A percentile compares a stretch with the other conserved stretches of the same genome.
Evolutionary conservation across 2,329 filamentous ascomycete genomes (phyloP).

Genomic region (Fusarium nisikadoi): DNA sequence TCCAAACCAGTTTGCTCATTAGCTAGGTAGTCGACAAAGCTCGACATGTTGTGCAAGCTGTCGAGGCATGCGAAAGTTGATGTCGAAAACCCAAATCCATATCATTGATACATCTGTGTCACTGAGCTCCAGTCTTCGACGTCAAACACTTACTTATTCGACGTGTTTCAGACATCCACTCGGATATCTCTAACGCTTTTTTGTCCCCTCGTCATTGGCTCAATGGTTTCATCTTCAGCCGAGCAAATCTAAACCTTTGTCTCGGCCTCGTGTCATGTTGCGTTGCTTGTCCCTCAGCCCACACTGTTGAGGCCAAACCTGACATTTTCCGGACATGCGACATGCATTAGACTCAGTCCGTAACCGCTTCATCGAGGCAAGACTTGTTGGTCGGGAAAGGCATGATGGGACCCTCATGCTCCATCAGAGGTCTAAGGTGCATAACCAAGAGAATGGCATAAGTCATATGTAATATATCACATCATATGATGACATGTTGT

Average conservation of each 20-base stretch:
- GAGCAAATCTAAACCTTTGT: constrained; percentile 28
- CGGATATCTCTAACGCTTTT: constrained; percentile 21
- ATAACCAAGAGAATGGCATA: constrained; percentile 24
- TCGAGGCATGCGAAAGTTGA: background rate
- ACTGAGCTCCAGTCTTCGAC: constrained; percentile 10
- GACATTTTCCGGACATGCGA: constrained; percentile 12
- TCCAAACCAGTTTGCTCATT: background rate
- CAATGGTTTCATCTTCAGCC: constrained; percentile 13
- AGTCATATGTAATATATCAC: constrained; percentile 23
- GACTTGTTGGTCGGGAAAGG: background rate
- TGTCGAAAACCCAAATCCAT: constrained; percentile 1
- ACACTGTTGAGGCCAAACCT: constrained; percentile 15
- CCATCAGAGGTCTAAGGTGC: constrained; percentile 21
- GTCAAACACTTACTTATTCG: constrained; percentile 17
- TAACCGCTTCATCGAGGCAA: background rate
- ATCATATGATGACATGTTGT: constrained; percentile 18
- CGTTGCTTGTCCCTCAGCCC: constrained; percentile 14
- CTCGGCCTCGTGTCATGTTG: constrained; percentile 28
- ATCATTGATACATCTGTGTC: constrained; percentile 2
- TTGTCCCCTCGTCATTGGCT: constrained; percentile 16
- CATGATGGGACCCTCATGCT: constrained; percentile 15
- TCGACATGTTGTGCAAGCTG: background rate
- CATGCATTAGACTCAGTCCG: constrained; percentile 18
- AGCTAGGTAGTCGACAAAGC: background rate
- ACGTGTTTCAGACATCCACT: constrained; percentile 28